A percentile compares a stretch with the other conserved stretches of the same genome.
Evolutionary conservation across 768 basidiomycete genomes (phyloP).

Genomic region (Clitopilus passeckerianus): DNA sequence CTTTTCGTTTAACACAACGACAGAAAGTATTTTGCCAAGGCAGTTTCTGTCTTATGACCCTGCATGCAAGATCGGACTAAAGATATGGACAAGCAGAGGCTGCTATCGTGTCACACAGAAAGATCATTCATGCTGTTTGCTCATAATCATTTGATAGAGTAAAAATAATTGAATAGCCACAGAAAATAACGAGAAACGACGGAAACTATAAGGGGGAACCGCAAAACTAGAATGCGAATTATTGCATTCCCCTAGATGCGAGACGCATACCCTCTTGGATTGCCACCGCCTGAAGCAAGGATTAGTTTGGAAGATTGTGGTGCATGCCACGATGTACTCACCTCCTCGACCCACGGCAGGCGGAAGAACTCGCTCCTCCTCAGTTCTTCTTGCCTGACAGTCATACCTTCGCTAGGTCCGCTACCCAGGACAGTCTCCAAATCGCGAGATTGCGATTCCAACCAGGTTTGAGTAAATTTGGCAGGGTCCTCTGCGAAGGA

Average conservation of each 20-base stretch:
- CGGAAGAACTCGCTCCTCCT: slow-evolving; percentile 87
- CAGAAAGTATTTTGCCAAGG: no score
- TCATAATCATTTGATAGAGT: neutral
- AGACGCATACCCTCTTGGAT: slow-evolving; percentile 79
- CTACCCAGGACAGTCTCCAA: slow-evolving; percentile 86
- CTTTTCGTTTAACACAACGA: no score
- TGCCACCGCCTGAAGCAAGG: slow-evolving; percentile 58
- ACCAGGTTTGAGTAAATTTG: slow-evolving; percentile 83
- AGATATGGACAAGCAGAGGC: no score
- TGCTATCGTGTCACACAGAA: neutral
- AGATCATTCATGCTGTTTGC: neutral
- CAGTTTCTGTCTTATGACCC: no score
- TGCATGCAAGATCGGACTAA: no score
- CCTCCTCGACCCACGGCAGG: slow-evolving; percentile 87
- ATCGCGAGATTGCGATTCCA: slow-evolving; percentile 90
- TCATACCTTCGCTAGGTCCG: slow-evolving; percentile 74
- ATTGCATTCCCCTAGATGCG: slow-evolving; percentile 45
- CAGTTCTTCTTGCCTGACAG: slow-evolving; percentile 84
- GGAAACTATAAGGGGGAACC: neutral
- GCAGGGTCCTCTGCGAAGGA: slow-evolving; percentile 78
- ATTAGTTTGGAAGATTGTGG: neutral
- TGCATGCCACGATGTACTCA: slow-evolving; percentile 14
- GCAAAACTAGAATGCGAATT: slow-evolving; percentile 1
- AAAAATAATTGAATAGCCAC: slow-evolving; percentile 1
- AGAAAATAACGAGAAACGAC: neutral